These are phyloP conservation scores for Ceratocystis destructans DNA, from an alignment of 2,329 filamentous ascomycete genomes.

Conservation along the genomic window DNA sequence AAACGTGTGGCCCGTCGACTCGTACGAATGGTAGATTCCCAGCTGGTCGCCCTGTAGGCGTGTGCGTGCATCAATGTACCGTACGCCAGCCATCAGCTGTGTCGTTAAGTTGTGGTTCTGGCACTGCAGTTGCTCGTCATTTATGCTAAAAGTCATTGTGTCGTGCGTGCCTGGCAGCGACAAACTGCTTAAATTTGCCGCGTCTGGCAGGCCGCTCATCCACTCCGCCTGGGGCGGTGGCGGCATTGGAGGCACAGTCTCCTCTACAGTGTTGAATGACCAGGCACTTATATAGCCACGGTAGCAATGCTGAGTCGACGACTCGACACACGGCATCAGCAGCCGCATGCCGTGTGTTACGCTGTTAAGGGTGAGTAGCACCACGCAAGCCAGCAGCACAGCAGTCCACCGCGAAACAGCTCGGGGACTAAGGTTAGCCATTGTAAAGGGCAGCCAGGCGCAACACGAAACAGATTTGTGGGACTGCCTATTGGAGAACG, in stretches of 20 bases:
- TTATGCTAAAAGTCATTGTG: constrained; percentile 36
- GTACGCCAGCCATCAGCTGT: constrained; percentile 35
- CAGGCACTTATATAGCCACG: constrained; percentile 27
- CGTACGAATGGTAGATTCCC: constrained; percentile 35
- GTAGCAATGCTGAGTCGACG: constrained; percentile 23
- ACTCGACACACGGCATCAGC: constrained; percentile 22
- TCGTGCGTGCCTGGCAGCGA: constrained; percentile 42
- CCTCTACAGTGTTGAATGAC: constrained; percentile 32
- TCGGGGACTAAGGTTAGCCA: not conserved
- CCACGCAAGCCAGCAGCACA: constrained; percentile 8
- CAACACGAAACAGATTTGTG: not conserved
- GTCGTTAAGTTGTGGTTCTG: constrained; percentile 34
- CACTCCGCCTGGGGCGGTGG: constrained; percentile 26
- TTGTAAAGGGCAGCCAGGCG: not conserved
- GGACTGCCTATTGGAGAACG: not conserved
- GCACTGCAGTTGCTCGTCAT: constrained; percentile 30
- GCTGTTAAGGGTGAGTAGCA: constrained; percentile 19
- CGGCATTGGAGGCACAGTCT: constrained; percentile 17
- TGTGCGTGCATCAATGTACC: constrained; percentile 38
- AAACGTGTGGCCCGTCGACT: constrained; percentile 34
- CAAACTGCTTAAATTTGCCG: constrained; percentile 30
- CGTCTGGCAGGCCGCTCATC: constrained; percentile 34
- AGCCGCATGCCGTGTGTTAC: constrained; percentile 23
- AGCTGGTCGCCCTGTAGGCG: constrained; percentile 32
- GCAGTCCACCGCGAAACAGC: constrained; percentile 11